Evolutionary conservation across 2,329 filamentous ascomycete genomes (phyloP).

Genomic region (Basipetospora chlamydospora): DNA sequence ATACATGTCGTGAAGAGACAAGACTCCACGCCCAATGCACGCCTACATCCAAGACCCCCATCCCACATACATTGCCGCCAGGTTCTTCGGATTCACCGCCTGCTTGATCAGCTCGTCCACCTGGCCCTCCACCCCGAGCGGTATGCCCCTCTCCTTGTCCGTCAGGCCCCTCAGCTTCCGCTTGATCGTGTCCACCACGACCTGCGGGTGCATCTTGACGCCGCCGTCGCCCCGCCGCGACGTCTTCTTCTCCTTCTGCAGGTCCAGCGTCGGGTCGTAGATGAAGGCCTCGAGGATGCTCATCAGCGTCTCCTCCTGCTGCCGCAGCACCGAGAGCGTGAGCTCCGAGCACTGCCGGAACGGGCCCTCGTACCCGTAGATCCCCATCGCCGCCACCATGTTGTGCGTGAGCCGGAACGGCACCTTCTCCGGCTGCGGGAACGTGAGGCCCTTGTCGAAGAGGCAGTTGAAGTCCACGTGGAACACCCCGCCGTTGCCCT

Average conservation of each 20-base stretch:
- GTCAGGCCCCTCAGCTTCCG: slow-evolving; percentile 76
- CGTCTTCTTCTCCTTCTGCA: slow-evolving; percentile 52
- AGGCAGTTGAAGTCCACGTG: slow-evolving; percentile 99
- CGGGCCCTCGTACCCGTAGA: slow-evolving; percentile 84
- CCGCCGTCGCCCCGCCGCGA: slow-evolving; percentile 21
- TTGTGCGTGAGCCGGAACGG: slow-evolving; percentile 97
- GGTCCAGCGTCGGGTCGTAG: slow-evolving; percentile 89
- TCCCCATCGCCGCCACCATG: slow-evolving; percentile 94
- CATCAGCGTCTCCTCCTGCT: slow-evolving; percentile 93
- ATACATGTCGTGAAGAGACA: no score
- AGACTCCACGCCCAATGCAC: no score
- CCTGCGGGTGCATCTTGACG: slow-evolving; percentile 42
- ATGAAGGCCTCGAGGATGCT: slow-evolving; percentile 95
- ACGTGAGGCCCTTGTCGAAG: slow-evolving; percentile 94
- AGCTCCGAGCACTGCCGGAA: slow-evolving; percentile 86
- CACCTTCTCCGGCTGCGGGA: slow-evolving; percentile 85
- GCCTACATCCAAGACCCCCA: no score
- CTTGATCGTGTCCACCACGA: slow-evolving; percentile 78
- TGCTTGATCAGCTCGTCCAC: slow-evolving; percentile 89
- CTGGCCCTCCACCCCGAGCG: slow-evolving; percentile 87
- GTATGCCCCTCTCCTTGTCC: slow-evolving; percentile 73
- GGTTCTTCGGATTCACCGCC: slow-evolving; percentile 64
- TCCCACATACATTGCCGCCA: slow-evolving; percentile 93
- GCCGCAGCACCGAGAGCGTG: slow-evolving; percentile 67
- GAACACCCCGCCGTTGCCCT: slow-evolving; percentile 83